These are phyloP conservation scores for Sphaerostilbella broomeana DNA, from an alignment of 2,329 filamentous ascomycete genomes.

Conservation along the genomic window DNA sequence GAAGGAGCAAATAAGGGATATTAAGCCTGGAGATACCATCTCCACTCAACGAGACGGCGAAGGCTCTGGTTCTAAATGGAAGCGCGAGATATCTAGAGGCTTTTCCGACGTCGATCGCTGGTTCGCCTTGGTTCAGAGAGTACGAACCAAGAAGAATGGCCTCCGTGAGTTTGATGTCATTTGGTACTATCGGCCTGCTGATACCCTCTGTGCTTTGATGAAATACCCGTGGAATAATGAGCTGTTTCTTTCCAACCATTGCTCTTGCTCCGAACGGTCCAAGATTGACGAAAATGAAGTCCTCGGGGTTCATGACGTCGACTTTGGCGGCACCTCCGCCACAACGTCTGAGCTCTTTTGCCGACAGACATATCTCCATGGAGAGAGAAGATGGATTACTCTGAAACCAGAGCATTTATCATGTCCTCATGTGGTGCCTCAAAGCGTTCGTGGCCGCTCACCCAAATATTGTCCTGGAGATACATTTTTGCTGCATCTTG, in stretches of 20 bases:
- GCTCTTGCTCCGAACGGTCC: constrained; percentile 52
- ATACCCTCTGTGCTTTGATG: constrained; percentile 63
- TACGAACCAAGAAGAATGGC: constrained; percentile 34
- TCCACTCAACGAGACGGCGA: constrained; percentile 39
- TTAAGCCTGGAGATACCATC: constrained; percentile 43
- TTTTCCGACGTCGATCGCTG: constrained; percentile 47
- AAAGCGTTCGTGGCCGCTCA: constrained; percentile 4
- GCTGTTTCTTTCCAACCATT: constrained; percentile 70
- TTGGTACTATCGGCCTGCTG: constrained; percentile 66
- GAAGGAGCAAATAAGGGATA: constrained; percentile 23
- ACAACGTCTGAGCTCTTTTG: constrained; percentile 55
- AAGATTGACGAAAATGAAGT: constrained; percentile 51
- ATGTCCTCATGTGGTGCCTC: constrained; percentile 37
- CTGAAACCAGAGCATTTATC: constrained; percentile 47
- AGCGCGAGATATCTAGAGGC: constrained; percentile 37
- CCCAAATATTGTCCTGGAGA: constrained; percentile 45
- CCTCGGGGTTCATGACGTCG: constrained; percentile 49
- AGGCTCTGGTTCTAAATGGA: constrained; percentile 51
- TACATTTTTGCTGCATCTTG: constrained; percentile 45
- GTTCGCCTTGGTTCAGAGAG: constrained; percentile 62
- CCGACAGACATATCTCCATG: constrained; percentile 59
- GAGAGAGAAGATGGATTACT: constrained; percentile 55
- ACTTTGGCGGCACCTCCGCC: constrained; percentile 47
- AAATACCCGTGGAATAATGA: constrained; percentile 66
- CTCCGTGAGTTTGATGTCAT: constrained; percentile 52